Conservation (phyloP, 257 asterid species). For the Forsythia viridissima region DNA sequence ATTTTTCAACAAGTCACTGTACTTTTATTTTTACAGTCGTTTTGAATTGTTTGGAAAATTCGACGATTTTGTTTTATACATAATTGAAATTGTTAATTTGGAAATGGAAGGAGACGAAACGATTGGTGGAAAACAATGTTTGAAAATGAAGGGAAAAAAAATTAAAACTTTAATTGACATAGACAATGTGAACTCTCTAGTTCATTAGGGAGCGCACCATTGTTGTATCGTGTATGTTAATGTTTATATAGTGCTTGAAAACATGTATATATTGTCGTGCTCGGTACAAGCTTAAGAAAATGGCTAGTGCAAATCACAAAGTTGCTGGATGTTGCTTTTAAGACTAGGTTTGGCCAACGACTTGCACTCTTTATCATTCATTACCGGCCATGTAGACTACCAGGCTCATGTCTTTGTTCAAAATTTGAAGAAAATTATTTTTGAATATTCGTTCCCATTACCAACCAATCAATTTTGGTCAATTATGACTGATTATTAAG, state of each 20-base stretch:
- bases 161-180: too few species aligned
- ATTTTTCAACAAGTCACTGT: too few species aligned
- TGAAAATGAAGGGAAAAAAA: too few species aligned
- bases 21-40: too few species aligned
- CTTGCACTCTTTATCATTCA: background rate
- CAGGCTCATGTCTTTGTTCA: background rate
- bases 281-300: background rate
- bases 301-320: background rate
- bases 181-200: too few species aligned
- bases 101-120: too few species aligned
- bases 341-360: background rate
- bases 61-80: too few species aligned
- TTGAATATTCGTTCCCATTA: background rate
- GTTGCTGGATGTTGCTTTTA: background rate
- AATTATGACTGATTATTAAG: background rate
- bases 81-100: too few species aligned
- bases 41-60: too few species aligned
- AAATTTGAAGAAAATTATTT: background rate
- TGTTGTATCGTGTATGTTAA: background rate
- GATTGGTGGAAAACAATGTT: too few species aligned
- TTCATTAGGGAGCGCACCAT: too few species aligned
- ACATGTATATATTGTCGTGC: background rate
- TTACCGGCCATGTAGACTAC: background rate
- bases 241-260: background rate
- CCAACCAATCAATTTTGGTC: background rate